These are phyloP conservation scores for Rhytidiadelphus loreus DNA, from an alignment of 225 moss, liverwort and hornwort genomes.

Conservation along the genomic window DNA sequence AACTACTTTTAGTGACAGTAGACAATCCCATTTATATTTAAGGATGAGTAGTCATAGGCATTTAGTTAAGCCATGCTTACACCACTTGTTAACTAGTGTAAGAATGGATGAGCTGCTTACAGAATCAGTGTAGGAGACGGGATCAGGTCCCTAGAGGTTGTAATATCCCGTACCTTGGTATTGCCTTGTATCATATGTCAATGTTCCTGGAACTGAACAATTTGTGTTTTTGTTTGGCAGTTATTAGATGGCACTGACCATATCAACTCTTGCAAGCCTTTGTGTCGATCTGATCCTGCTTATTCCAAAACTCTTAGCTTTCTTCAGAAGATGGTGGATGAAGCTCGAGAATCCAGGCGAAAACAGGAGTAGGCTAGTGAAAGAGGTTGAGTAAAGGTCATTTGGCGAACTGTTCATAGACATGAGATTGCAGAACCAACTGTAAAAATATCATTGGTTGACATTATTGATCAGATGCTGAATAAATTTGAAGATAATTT, in stretches of 20 bases:
- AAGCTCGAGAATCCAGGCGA: constrained; percentile 20
- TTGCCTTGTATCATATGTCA: not conserved
- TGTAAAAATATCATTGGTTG: constrained; percentile 12
- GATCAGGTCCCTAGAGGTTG: not conserved
- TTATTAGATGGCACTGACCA: constrained; percentile 91
- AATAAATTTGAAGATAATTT: not conserved
- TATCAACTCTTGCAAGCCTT: constrained; percentile 94
- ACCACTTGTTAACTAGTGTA: not conserved
- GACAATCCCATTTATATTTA: not conserved
- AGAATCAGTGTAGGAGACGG: not conserved
- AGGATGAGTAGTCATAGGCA: not conserved
- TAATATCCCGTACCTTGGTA: not conserved
- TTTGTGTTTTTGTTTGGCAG: constrained; percentile 25
- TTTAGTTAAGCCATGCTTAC: not conserved
- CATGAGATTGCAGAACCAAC: not conserved
- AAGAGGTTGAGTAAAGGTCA: not conserved
- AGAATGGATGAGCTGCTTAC: not conserved
- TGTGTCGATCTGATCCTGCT: constrained; percentile 73
- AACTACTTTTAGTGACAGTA: not conserved
- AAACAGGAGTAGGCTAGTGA: not conserved
- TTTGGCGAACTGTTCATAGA: constrained; percentile 9
- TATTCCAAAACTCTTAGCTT: constrained; percentile 80
- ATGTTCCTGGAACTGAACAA: not conserved
- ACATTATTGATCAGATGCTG: not conserved
- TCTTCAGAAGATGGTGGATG: constrained; percentile 41